Evolutionary conservation across 1,284 basidiomycete genomes (phyloP).

Genomic region (Peniophora sp.): DNA sequence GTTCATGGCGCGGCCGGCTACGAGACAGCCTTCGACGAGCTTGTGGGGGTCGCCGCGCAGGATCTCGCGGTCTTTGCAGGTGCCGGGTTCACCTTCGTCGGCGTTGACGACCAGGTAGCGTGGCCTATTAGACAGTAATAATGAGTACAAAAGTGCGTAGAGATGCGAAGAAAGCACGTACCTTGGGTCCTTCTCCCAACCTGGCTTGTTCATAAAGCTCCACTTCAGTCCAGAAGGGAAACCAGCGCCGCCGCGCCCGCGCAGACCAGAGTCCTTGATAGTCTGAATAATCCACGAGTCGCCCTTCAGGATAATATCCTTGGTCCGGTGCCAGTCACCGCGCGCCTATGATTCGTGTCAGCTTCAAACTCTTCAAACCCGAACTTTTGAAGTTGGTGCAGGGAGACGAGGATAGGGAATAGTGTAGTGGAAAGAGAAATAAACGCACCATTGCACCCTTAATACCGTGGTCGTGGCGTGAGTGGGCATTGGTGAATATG

Average conservation of each 20-base stretch:
- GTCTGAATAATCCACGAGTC: conserved; percentile 97
- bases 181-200: conserved; percentile 93
- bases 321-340: conserved; percentile 97
- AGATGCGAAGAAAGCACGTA: conserved; percentile 22
- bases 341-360: conserved; percentile 49
- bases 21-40: conserved; percentile 94
- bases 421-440: not conserved
- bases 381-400: not conserved
- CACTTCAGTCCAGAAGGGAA: conserved; percentile 98
- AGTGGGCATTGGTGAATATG: conserved; percentile 86
- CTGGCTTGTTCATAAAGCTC: conserved; percentile 99
- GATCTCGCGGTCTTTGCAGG: conserved; percentile 98
- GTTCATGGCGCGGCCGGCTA: conserved; percentile 98
- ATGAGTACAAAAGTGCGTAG: not conserved
- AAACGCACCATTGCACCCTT: conserved; percentile 76
- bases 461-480: conserved; percentile 79
- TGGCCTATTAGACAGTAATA: conserved; percentile 42
- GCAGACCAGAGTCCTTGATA: conserved; percentile 93
- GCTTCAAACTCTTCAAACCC: conserved; percentile 7
- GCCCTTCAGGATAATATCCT: conserved; percentile 92
- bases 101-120: conserved; percentile 98
- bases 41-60: conserved; percentile 98
- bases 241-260: conserved; percentile 95
- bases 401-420: not conserved
- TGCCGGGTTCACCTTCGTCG: conserved; percentile 98